Evolutionary conservation across 805 yeast species (phyloP), one percentile per base, ranked within the genome.

Genomic region (Yamadazyma sp.): DNA sequence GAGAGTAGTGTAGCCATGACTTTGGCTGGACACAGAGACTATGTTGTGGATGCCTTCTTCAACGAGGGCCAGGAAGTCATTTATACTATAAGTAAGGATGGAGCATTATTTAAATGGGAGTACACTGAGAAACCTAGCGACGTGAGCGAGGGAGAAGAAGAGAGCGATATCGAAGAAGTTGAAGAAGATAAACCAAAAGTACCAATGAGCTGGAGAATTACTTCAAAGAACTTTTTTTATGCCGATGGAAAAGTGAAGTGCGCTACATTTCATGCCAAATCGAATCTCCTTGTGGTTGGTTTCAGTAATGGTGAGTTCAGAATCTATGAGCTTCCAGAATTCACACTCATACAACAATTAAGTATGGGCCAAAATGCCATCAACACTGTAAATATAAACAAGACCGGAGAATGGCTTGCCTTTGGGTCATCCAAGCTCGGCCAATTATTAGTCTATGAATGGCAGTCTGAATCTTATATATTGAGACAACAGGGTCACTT

Each of bases 391-490:
- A 62, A 79, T 8, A 75, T 93, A 25, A 93, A 91, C 58, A 62
- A 71, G 2, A 70, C 90, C 5, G 99, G 99, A 22, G 99, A 93
- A 60, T 93, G 99, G 99, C 69, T 93, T 21, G 95, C 96, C 0
- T 86, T 93, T 60, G 99, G 99, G 4, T 89, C 97, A 0, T 65
- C 88, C 22, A 82, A 80, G 54, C 61, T 86, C 19, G 99, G 99
- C n/a, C 99, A 93, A 63, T 66, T 93, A 42, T 65, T 93, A 40
- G 99, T 93, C 0, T 93, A 95, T 70, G 99, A 93, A 70, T 93
- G 99, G 99, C 96, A 93, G 65, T 85, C 95, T 4, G 99, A 93
- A 59, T 86, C 96, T 0, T 93, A 91, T 56, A 84, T 93, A 32
- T 69, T 93, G 47, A 90, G 91, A 57, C 99, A 93, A 58, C 99